Evolutionary conservation across 2,329 filamentous ascomycete species (phyloP).

Genomic region (Nemania sp.): DNA sequence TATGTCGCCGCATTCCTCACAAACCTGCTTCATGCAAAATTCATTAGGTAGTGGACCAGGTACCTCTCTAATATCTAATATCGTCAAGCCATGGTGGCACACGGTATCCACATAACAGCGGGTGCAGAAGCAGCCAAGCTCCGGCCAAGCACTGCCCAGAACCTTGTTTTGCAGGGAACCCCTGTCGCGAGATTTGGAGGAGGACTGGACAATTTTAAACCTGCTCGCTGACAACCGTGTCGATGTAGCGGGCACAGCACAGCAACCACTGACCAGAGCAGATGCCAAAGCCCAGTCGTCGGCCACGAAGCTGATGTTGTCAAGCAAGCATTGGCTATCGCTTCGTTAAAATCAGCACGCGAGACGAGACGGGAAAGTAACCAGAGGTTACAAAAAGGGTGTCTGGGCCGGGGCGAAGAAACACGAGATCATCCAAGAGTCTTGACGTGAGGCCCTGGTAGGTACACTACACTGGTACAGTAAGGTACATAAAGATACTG

Average conservation of each 20-base stretch:
- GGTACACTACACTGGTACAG: too few relatives aligned
- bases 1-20: too few relatives aligned
- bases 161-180: constrained; percentile 3
- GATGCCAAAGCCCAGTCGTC: background rate
- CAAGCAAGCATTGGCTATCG: background rate
- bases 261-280: too few relatives aligned
- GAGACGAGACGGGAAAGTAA: too few relatives aligned
- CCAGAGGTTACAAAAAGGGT: too few relatives aligned
- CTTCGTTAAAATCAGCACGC: background rate
- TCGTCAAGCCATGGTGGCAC: background rate
- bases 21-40: too few relatives aligned
- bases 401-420: background rate
- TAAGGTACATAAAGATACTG: too few relatives aligned
- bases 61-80: too few relatives aligned
- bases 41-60: too few relatives aligned
- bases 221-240: constrained; percentile 2
- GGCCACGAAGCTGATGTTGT: background rate
- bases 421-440: background rate
- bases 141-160: constrained; percentile 16
- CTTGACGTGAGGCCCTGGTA: background rate
- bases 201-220: constrained; percentile 9
- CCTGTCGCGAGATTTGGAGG: constrained; percentile 5
- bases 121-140: constrained; percentile 27
- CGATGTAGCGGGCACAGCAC: background rate
- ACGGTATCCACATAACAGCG: constrained; percentile 19